phyloP scores from a whole-genome alignment of 768 basidiomycete species.

The Jaapia argillacea region DNA sequence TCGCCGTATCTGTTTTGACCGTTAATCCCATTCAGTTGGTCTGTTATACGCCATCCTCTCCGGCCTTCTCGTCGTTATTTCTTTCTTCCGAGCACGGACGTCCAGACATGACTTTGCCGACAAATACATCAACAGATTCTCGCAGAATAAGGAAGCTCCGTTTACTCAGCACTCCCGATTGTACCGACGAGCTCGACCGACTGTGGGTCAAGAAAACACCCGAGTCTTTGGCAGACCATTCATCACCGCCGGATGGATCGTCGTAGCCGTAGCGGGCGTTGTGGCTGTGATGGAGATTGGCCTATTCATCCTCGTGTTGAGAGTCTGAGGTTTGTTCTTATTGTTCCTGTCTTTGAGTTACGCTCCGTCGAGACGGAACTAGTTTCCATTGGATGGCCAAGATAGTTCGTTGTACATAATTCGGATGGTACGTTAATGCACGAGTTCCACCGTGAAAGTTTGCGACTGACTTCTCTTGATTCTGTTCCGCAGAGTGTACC shows the following conservation, averaged over 20 bases:
- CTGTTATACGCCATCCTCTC: conserved; percentile 58
- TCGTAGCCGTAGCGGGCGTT: conserved; percentile 46
- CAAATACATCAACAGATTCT: conserved; percentile 13
- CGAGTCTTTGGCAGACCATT: conserved; percentile 72
- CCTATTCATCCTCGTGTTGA: conserved; percentile 52
- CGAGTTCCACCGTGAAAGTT: too few species aligned
- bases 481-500: too few species aligned
- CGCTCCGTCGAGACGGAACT: too few species aligned
- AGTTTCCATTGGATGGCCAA: too few species aligned
- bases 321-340: conserved; percentile 14
- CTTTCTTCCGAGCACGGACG: conserved; percentile 53
- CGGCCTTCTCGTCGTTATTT: conserved; percentile 42
- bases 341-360: too few species aligned
- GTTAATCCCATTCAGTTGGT: conserved; percentile 29
- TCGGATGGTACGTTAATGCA: too few species aligned
- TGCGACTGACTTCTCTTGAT: too few species aligned
- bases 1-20: not conserved
- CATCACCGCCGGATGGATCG: conserved; percentile 70
- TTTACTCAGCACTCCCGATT: conserved; percentile 13
- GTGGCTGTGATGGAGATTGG: conserved; percentile 58
- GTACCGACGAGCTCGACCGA: conserved; percentile 38
- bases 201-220: conserved; percentile 49
- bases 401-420: too few species aligned
- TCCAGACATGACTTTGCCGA: conserved; percentile 77
- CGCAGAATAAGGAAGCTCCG: not conserved